Evolutionary conservation across 495 filamentous ascomycete species (phyloP).

Genomic region (Penicillium simplicissimum): DNA sequence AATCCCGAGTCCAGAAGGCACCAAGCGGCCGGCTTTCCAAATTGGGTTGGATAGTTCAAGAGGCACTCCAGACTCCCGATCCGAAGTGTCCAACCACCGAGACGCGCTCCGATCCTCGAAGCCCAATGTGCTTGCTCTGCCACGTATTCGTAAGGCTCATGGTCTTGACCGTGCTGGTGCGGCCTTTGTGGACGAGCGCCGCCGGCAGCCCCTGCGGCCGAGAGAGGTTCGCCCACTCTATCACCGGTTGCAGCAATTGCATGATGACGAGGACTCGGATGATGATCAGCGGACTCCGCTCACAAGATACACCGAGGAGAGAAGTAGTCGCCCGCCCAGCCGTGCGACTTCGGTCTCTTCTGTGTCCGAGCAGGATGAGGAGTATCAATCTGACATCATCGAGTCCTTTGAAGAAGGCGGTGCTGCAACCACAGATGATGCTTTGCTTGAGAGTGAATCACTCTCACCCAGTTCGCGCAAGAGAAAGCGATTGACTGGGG

Average conservation of each 20-base stretch:
- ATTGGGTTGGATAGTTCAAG: slow-evolving; percentile 54
- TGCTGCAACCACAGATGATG: background rate
- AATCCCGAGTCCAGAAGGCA: slow-evolving; percentile 66
- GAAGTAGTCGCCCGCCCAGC: slow-evolving; percentile 78
- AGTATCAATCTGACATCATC: slow-evolving; percentile 38
- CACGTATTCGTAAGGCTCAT: slow-evolving; percentile 68
- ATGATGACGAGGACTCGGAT: slow-evolving; percentile 63
- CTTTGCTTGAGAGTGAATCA: slow-evolving; percentile 12
- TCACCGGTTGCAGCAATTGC: slow-evolving; percentile 56
- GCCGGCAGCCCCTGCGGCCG: slow-evolving; percentile 58
- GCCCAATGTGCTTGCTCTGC: slow-evolving; percentile 64
- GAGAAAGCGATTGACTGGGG: slow-evolving; percentile 64
- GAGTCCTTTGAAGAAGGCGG: slow-evolving; percentile 15
- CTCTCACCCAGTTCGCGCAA: slow-evolving; percentile 59
- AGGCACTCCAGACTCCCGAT: slow-evolving; percentile 68
- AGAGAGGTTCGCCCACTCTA: slow-evolving; percentile 56
- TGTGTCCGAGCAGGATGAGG: slow-evolving; percentile 62
- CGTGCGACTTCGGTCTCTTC: slow-evolving; percentile 71
- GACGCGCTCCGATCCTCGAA: slow-evolving; percentile 37
- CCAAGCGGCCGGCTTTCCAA: slow-evolving; percentile 48
- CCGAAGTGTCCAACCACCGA: slow-evolving; percentile 29
- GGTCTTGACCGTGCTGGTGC: slow-evolving; percentile 61
- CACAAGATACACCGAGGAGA: slow-evolving; percentile 74
- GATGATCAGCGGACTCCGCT: slow-evolving; percentile 59
- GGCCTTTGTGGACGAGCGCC: slow-evolving; percentile 75